Base-by-base conservation (phyloP, 352 stramenopile species). In the Thalassiosira delicatula region DNA sequence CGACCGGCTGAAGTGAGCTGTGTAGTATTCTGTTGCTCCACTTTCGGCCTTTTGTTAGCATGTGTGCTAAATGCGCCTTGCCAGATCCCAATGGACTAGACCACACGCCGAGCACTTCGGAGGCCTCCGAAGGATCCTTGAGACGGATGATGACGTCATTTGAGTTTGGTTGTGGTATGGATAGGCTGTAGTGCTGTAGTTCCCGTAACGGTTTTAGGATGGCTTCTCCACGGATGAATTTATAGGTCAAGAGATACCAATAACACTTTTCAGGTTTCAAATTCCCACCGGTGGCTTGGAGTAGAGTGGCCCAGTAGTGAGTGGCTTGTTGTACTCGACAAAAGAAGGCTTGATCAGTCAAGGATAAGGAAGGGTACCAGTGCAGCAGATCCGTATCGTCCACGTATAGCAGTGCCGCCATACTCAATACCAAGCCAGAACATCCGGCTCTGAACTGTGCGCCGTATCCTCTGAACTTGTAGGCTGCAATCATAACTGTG, bases 221-320 rank as follows among this genome's bases (percentile, higher is more conserved):
- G 0, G 77, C 57, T 1, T 19, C 1, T 25, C 77, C 76, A 51
- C 57, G 65, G 0, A 29, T 2, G 21, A 70, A 79, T n/a, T 71
- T 71, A 23, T 69, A 84, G 1, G 17, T 0, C 0, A 80, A 12
- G 7, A 84, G 30, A 11, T 72, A 76, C 0, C 35, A 29, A 51
- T 7, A 76, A 40, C 54, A 80, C 49, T 84, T 84, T 0, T 12
- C 5, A 7, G 11, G 49, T 46, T 80, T 79, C 11, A 84, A 29
- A 12, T 37, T 37, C 2, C 76, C 76, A 46, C 76, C 76, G 11
- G 60, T 70, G 19, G 68, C 66, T 30, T 78, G 67, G 1, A 57
- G 37, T 11, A 73, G 21, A 9, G 25, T 2, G 23, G 33, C 69
- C 56, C 57, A 77, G 27, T 19, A 12, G 30, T 65, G 32, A 0